Evolutionary conservation across 176 grass and related monocot genomes (phyloP).

Genomic region (Zizania latifolia): DNA sequence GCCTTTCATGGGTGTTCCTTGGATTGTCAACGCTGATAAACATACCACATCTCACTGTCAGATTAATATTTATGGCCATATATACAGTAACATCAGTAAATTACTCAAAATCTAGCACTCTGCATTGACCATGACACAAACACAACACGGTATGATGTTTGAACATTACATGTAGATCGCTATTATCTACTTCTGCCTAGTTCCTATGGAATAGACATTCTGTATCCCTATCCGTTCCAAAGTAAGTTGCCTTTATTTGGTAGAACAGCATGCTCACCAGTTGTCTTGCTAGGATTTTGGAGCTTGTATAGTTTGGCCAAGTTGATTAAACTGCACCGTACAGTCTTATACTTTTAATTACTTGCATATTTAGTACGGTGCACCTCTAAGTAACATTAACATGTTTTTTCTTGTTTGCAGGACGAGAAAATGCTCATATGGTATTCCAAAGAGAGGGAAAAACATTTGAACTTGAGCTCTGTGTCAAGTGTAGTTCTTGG

Average conservation of each 20-base stretch:
- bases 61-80: background rate
- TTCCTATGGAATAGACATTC: background rate
- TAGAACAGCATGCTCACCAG: background rate
- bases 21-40: constrained; percentile 1
- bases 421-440: constrained; percentile 84
- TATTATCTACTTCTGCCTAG: background rate
- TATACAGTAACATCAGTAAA: background rate
- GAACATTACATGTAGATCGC: background rate
- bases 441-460: constrained; percentile 82
- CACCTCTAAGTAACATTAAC: background rate
- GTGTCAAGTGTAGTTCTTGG: constrained; percentile 71
- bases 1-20: background rate
- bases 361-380: background rate
- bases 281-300: background rate
- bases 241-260: background rate
- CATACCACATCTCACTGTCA: background rate
- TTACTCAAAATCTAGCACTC: background rate
- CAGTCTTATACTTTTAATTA: background rate
- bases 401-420: constrained; percentile 42
- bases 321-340: constrained; percentile 3
- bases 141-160: background rate
- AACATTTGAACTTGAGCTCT: constrained; percentile 57
- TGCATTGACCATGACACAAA: background rate
- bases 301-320: background rate
- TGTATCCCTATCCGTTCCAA: background rate